Base-by-base conservation (phyloP, 2,329 filamentous ascomycete species). In the Scytalidium sp. region DNA sequence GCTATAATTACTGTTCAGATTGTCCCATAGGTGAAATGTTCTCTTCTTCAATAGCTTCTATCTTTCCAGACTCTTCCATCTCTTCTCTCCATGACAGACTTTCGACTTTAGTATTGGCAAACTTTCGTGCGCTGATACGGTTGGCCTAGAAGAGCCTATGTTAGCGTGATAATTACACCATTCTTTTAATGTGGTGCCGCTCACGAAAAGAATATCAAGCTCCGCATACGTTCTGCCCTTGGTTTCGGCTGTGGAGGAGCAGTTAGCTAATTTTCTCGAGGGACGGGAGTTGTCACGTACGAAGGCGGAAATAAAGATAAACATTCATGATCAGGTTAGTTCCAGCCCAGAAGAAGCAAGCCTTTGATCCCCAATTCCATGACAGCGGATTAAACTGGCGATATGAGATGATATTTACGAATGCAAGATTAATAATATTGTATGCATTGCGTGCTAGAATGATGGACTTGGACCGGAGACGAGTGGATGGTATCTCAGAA, bases 331-430 rank as follows among this genome's bases (percentile, higher is more conserved):
- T 15, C 3, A 75, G 53, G 55, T 75, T 75, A 10, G 75, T 68
- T 32, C 59, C 68, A 9, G 67, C 70, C 69, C 71, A 76, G 62
- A 76, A 70, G 56, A 75, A 71, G 2, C 67, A 78, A 47, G 63
- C 70, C 67, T 65, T 74, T 61, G 74, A 77, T 57, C 63, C 74
- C 69, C 72, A 72, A 56, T 73, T 71, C 66, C 73, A 74, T 2
- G 70, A 71, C 0, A 64, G 64, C 1, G 70, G 70, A 54, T 75
- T 74, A 10, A 54, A 51, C 50, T 74, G 94, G 91, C 36, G 90
- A 87, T 68, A 95, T 84, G 66, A 90, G 72, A 62, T 92, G 72
- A 7, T 44, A 7, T 49, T 43, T 47, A 83, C 85, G 62, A 85
- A 88, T 60, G 95, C 71, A 58, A 96, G 95, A 27, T 71, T 71